These are phyloP conservation scores for Hortiboletus rubellus DNA, from an alignment of 1,284 basidiomycete species.

Conservation along the genomic window DNA sequence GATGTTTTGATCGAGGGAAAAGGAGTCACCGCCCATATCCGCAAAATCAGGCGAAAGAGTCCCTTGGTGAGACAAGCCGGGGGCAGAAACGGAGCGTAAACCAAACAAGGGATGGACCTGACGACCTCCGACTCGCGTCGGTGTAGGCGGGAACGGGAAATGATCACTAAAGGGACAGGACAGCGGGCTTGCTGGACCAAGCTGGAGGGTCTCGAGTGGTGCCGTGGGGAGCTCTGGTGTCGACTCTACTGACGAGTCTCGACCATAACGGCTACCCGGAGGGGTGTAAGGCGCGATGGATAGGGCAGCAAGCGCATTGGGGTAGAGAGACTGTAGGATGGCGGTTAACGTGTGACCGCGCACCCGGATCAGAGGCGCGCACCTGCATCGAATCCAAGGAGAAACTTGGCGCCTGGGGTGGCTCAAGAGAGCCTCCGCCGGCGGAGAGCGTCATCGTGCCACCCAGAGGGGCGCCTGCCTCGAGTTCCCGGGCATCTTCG, in stretches of 20 bases:
- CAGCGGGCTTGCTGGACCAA: constrained; percentile 39
- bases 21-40: constrained; percentile 51
- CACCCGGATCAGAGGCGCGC: not conserved
- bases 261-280: constrained; percentile 41
- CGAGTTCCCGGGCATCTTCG: constrained; percentile 15
- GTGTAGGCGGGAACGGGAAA: constrained; percentile 21
- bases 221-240: constrained; percentile 48
- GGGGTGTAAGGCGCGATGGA: constrained; percentile 54
- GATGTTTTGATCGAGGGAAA: constrained; percentile 44
- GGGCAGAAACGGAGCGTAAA: constrained; percentile 40
- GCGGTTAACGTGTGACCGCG: constrained; percentile 23
- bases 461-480: constrained; percentile 16
- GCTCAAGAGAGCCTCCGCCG: constrained; percentile 22
- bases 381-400: constrained; percentile 27
- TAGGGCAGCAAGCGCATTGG: constrained; percentile 50
- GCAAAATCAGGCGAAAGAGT: constrained; percentile 40
- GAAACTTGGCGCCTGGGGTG: constrained; percentile 22
- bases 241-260: constrained; percentile 55
- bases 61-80: constrained; percentile 18
- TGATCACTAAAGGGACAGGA: constrained; percentile 28
- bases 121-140: constrained; percentile 23
- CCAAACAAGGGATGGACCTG: constrained; percentile 24
- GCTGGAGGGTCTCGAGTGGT: constrained; percentile 45
- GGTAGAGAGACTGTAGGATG: constrained; percentile 33
- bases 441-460: constrained; percentile 27